Evolutionary conservation across 495 filamentous ascomycete species (phyloP).

Genomic region (Filosporella fistucella): DNA sequence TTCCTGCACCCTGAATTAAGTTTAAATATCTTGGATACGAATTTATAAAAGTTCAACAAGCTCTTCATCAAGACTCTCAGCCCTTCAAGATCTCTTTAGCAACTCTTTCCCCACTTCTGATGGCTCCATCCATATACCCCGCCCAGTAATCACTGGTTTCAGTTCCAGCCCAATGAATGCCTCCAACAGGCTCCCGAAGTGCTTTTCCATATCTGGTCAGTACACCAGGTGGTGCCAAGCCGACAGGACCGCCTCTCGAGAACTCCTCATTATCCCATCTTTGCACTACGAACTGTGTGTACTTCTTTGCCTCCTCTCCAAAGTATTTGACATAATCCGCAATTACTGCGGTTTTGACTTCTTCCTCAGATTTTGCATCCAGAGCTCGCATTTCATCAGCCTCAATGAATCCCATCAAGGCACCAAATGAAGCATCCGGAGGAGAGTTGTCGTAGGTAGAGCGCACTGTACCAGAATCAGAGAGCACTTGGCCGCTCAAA

Average conservation of each 20-base stretch:
- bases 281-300: neutral
- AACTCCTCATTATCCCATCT: slow-evolving; percentile 21
- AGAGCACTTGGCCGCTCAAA: slow-evolving; percentile 26
- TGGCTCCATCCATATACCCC: slow-evolving; percentile 42
- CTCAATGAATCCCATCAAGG: slow-evolving; percentile 7
- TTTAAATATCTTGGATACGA: too few species aligned
- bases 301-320: neutral
- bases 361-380: neutral
- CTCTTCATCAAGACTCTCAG: too few species aligned
- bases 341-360: neutral
- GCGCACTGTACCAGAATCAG: neutral
- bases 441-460: slow-evolving; percentile 2
- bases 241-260: slow-evolving; percentile 18
- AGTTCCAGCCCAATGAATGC: slow-evolving; percentile 37
- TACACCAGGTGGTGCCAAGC: neutral
- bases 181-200: slow-evolving; percentile 1
- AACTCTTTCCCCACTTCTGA: slow-evolving; percentile 30
- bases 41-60: too few species aligned
- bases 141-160: slow-evolving; percentile 35
- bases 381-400: slow-evolving; percentile 5
- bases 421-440: neutral
- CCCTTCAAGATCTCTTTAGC: slow-evolving; percentile 33
- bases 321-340: neutral
- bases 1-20: too few species aligned
- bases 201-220: slow-evolving; percentile 1